A percentile compares a stretch with the other conserved stretches of the same genome.
Conservation (phyloP, 768 basidiomycete genomes). For the Mycena chlorophos region DNA sequence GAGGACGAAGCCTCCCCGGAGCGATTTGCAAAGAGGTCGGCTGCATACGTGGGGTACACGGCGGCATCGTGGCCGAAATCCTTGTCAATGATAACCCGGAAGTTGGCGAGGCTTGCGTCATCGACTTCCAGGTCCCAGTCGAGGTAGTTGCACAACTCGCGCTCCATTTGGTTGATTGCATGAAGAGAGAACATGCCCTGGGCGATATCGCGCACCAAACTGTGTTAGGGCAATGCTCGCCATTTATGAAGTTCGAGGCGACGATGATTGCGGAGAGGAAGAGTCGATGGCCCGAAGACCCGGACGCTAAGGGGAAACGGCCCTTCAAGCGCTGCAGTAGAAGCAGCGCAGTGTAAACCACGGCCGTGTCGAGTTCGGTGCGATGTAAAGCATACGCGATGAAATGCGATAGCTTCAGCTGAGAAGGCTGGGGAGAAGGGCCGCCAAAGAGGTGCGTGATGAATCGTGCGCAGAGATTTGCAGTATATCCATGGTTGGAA, state of each 20-base stretch:
- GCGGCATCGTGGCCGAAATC: too few relatives aligned
- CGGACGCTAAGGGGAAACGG: conserved; percentile 62
- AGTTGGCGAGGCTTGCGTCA: conserved; percentile 16
- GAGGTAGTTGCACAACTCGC: conserved; percentile 65
- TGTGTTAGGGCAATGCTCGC: conserved; percentile 69
- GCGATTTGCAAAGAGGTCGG: too few relatives aligned
- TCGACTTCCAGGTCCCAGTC: conserved; percentile 66
- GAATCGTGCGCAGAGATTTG: background rate
- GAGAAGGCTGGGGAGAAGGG: too few relatives aligned
- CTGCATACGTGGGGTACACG: too few relatives aligned
- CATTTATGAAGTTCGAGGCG: conserved; percentile 60
- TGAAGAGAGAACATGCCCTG: conserved; percentile 60
- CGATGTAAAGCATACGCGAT: conserved; percentile 64
- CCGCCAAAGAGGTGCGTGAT: background rate
- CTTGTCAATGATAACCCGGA: too few relatives aligned
- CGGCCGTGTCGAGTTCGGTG: conserved; percentile 46
- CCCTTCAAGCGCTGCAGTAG: conserved; percentile 61
- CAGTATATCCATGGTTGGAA: background rate
- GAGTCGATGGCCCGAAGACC: conserved; percentile 66
- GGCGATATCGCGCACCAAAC: conserved; percentile 64
- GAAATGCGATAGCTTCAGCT: conserved; percentile 48
- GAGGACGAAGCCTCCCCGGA: too few relatives aligned
- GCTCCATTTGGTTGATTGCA: conserved; percentile 75
- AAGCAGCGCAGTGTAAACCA: conserved; percentile 44
- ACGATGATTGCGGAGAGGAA: conserved; percentile 73